These are phyloP conservation scores for Spiraea crenata DNA, from an alignment of 331 rosid genomes.

Conservation along the genomic window DNA sequence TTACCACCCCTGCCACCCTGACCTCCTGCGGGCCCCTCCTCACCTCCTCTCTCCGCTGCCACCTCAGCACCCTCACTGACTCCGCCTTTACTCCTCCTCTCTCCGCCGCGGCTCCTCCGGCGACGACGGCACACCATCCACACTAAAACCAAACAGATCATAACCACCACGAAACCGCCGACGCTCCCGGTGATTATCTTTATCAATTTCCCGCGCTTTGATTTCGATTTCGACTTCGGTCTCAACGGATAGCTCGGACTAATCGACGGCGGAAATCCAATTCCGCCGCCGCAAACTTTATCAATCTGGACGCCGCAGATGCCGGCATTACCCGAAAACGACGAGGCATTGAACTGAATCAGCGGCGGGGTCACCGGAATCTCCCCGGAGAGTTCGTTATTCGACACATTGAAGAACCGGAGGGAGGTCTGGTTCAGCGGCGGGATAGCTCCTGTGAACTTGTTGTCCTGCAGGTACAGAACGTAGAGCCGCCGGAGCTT, in stretches of 20 bases:
- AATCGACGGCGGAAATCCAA: conserved; percentile 32
- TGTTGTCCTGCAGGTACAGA: conserved; percentile 60
- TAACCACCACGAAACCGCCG: conserved; percentile 43
- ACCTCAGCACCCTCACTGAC: not conserved
- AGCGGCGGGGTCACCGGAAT: conserved; percentile 61
- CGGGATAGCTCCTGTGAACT: conserved; percentile 59
- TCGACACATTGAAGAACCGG: conserved; percentile 70
- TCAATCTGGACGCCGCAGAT: conserved; percentile 69
- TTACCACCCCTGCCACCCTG: conserved; percentile 45
- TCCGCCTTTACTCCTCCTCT: conserved; percentile 22
- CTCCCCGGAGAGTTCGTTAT: conserved; percentile 72
- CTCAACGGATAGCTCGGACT: conserved; percentile 38
- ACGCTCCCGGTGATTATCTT: conserved; percentile 36
- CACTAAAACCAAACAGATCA: conserved; percentile 29
- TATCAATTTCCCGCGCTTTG: not conserved
- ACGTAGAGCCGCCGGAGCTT: conserved; percentile 65
- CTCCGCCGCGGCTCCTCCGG: conserved; percentile 22
- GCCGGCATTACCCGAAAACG: conserved; percentile 50
- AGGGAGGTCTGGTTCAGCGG: conserved; percentile 72
- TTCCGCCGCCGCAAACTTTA: conserved; percentile 24
- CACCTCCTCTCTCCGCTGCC: conserved; percentile 27
- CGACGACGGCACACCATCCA: conserved; percentile 24
- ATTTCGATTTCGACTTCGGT: not conserved
- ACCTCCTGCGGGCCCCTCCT: conserved; percentile 3
- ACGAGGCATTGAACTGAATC: conserved; percentile 65